Conservation (phyloP, 257 asterid species). For the Mentha longifolia region DNA sequence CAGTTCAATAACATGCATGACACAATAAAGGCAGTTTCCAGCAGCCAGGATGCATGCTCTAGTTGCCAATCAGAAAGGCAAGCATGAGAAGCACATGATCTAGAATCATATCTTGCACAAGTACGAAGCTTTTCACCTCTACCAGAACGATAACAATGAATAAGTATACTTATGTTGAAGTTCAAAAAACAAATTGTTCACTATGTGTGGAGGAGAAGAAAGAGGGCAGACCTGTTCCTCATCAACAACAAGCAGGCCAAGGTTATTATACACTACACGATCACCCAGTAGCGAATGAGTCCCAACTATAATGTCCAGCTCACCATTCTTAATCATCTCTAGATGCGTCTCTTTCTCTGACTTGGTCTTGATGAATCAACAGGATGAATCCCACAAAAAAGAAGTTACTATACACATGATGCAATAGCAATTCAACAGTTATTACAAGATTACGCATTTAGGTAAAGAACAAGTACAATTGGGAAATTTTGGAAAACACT, state of each 20-base stretch:
- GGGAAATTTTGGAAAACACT: slow-evolving; percentile 11
- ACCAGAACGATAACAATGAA: not conserved
- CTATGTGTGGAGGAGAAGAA: slow-evolving; percentile 36
- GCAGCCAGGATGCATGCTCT: slow-evolving; percentile 13
- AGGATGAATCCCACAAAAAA: slow-evolving; percentile 34
- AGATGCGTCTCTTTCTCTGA: slow-evolving; percentile 79
- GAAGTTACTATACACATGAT: slow-evolving; percentile 29
- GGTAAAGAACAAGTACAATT: slow-evolving; percentile 8
- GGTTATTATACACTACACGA: slow-evolving; percentile 86
- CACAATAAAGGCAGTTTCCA: slow-evolving; percentile 8
- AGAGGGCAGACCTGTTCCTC: slow-evolving; percentile 86
- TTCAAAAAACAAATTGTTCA: slow-evolving; percentile 19
- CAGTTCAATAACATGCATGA: slow-evolving; percentile 21
- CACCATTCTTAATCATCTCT: slow-evolving; percentile 80
- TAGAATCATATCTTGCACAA: slow-evolving; percentile 7
- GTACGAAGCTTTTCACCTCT: not conserved
- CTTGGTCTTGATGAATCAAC: slow-evolving; percentile 69
- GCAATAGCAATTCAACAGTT: slow-evolving; percentile 27
- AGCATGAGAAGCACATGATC: slow-evolving; percentile 17
- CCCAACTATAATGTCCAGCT: slow-evolving; percentile 84
- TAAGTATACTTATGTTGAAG: not conserved
- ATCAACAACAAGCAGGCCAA: slow-evolving; percentile 96
- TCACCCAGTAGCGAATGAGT: slow-evolving; percentile 91
- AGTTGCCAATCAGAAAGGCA: slow-evolving; percentile 9
- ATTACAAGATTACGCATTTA: slow-evolving; percentile 17